Percentiles rank a stretch among this genome's conserved stretches.
Evolutionary conservation across 768 basidiomycete species (phyloP).

Genomic region (Mycena sanguinolenta): DNA sequence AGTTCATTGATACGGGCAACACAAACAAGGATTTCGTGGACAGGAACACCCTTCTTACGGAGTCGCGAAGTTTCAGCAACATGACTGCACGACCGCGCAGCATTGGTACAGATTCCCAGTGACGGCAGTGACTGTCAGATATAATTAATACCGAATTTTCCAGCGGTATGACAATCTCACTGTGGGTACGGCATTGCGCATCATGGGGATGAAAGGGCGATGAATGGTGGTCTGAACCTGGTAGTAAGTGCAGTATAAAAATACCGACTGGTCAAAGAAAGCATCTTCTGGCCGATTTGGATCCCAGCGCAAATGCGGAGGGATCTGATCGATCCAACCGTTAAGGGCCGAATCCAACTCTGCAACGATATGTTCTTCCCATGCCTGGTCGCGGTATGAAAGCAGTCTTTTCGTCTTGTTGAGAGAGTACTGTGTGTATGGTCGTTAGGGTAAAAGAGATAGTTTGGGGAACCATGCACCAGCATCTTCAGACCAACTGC

Average conservation of each 20-base stretch:
- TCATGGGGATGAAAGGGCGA: conserved; percentile 61
- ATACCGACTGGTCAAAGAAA: conserved; percentile 55
- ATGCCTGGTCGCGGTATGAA: conserved; percentile 58
- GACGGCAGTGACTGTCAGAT: conserved; percentile 48
- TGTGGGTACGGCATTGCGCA: conserved; percentile 11
- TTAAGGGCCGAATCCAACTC: conserved; percentile 84
- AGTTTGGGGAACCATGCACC: not conserved
- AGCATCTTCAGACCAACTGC: conserved; percentile 53
- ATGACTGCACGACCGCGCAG: conserved; percentile 82
- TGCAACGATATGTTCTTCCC: conserved; percentile 76
- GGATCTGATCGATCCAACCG: conserved; percentile 61
- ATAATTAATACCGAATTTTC: not conserved
- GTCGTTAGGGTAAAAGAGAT: too few species aligned
- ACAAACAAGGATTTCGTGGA: conserved; percentile 39
- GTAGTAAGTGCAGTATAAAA: conserved; percentile 56
- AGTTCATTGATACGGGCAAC: not conserved
- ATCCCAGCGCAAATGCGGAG: conserved; percentile 55
- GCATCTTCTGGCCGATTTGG: conserved; percentile 50
- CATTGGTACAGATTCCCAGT: conserved; percentile 86
- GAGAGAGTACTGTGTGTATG: conserved; percentile 73
- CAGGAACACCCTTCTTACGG: conserved; percentile 45
- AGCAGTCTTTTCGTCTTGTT: conserved; percentile 70
- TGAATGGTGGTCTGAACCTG: conserved; percentile 61
- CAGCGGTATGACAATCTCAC: conserved; percentile 19
- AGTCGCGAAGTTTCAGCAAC: conserved; percentile 68